Evolutionary conservation across 345 rosid genomes (phyloP).

Genomic region (Pistacia atlantica): DNA sequence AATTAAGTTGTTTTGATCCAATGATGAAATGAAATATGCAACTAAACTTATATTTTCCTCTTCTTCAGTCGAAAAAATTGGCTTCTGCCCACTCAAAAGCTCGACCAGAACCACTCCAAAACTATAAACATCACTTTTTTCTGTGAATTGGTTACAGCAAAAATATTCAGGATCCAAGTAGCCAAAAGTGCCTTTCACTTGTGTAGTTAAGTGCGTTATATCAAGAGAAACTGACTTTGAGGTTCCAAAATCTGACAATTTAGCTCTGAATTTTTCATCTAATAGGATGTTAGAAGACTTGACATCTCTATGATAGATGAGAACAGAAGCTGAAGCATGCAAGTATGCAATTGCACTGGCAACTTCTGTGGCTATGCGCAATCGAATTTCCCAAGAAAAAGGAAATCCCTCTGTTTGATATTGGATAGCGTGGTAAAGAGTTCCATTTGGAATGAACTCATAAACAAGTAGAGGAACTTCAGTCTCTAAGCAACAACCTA

Average conservation of each 20-base stretch:
- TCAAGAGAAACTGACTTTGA: constrained; percentile 22
- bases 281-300: constrained; percentile 27
- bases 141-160: constrained; percentile 20
- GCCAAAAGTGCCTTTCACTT: constrained; percentile 32
- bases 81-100: too few species aligned
- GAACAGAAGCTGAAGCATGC: constrained; percentile 20
- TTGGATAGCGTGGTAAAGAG: constrained; percentile 14
- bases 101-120: too few species aligned
- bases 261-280: constrained; percentile 24
- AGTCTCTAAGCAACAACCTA: too few species aligned
- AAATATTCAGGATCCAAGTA: constrained; percentile 12
- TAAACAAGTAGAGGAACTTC: too few species aligned
- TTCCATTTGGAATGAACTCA: background rate
- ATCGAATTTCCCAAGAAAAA: constrained; percentile 16
- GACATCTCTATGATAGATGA: constrained; percentile 21
- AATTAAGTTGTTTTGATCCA: constrained; percentile 9
- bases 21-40: constrained; percentile 5
- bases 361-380: constrained; percentile 21
- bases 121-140: background rate
- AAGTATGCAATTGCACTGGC: constrained; percentile 22
- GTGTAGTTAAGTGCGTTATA: constrained; percentile 27
- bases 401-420: background rate
- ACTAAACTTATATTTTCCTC: constrained; percentile 19
- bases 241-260: constrained; percentile 29
- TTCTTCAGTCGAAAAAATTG: background rate